Conservation (phyloP, 306 rosid species). For the Cicer pinnatifidum region DNA sequence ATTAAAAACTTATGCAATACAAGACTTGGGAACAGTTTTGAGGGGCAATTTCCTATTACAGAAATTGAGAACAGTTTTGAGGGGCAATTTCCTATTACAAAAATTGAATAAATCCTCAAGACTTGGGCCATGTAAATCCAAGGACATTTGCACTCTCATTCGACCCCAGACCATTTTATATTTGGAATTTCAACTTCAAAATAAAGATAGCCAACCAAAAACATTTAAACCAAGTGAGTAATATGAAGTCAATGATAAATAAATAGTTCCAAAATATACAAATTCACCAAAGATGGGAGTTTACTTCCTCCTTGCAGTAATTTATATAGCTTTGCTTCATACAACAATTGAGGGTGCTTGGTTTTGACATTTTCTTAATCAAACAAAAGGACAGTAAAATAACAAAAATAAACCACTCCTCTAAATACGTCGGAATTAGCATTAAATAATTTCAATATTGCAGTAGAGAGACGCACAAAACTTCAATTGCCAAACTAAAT, state of each 20-base stretch:
- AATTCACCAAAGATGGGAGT: constrained; percentile 42
- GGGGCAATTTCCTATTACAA: constrained; percentile 89
- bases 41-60: constrained; percentile 66
- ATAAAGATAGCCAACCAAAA: constrained; percentile 40
- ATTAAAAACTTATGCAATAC: constrained; percentile 18
- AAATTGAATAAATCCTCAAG: constrained; percentile 97
- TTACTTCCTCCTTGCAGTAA: too few species aligned
- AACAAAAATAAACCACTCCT: too few species aligned
- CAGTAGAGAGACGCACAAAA: constrained; percentile 1
- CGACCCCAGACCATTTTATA: constrained; percentile 85
- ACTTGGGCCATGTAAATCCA: constrained; percentile 95
- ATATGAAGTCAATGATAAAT: constrained; percentile 30
- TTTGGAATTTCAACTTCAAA: constrained; percentile 85
- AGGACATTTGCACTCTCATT: constrained; percentile 92
- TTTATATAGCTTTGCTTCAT: too few species aligned
- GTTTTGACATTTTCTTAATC: too few species aligned
- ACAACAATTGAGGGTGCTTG: too few species aligned
- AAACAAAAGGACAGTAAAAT: too few species aligned
- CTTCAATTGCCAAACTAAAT: constrained; percentile 1
- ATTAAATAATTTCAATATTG: too few species aligned
- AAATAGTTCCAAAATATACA: constrained; percentile 37
- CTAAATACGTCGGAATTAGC: too few species aligned
- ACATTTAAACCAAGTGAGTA: constrained; percentile 36
- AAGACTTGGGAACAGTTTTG: too few species aligned
- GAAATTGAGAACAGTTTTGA: constrained; percentile 89